Evolutionary conservation across 805 yeast species (phyloP), one percentile per base, ranked within the genome.

Genomic region (Grigorovia humatica): DNA sequence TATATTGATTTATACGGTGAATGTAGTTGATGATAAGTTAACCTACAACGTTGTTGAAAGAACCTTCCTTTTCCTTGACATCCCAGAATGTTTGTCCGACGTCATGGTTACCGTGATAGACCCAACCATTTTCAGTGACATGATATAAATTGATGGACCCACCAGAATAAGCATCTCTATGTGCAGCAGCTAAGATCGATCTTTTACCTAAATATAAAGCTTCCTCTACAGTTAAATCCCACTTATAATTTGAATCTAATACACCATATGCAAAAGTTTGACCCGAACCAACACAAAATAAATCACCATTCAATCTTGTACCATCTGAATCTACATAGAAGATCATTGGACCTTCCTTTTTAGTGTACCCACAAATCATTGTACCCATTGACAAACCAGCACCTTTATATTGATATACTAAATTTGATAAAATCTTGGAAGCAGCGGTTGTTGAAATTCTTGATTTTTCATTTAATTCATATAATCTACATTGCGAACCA

Each of bases 371-470:
- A 76, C 98, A 93, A 59, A 93, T 78, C 99, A 93, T 93, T 2
- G 99, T 93, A 69, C 99, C 99, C 99, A 93, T 93, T 13, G 96
- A 85, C 55, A 93, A 77, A n/a, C 99, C 99, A 81, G 90, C 86
- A 51, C 99, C 99, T 72, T 93, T 93, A 74, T 93, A 93, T 60
- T 82, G 80, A 70, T 90, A 93, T 19, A 90, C 93, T 70, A 91
- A 77, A 66, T 93, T 93, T 52, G 91, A 76, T 63, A 93, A 76
- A 56, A 93, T 90, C 73, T 93, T 93, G 32, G 96, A 87, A 9
- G 99, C 98, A 11, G 98, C 96, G 35, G 96, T 93, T 42, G 91
- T 98, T 5, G 93, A 81, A 58, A 93, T 93, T 62, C 99, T 80
- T 71, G 89, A 91, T 71, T 91, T 90, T 69, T 91, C 93, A 66